Base-by-base conservation (phyloP, 495 filamentous ascomycete genomes). In the Hypoxylon lenormandii region DNA sequence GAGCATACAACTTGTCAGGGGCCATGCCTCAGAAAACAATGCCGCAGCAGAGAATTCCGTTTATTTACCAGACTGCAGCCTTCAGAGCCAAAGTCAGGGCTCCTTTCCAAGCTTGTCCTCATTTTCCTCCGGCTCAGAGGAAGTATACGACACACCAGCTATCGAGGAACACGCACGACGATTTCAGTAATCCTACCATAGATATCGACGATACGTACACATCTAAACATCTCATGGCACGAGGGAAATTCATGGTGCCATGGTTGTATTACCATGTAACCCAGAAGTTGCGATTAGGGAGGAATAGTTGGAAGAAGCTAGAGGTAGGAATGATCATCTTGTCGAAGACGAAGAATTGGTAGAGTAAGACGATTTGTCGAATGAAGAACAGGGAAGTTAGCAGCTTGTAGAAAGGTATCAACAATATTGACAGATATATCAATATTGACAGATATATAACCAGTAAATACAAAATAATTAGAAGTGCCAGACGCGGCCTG, bases 401-500 rank as follows among this genome's bases (percentile, higher is more conserved):
- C 42, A 49, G 51, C 30, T 33, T 30, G 12, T 61, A 57, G 43
- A 65, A 47, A 63, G 56, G 60, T 65, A 70, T 70, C 30, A 63
- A 21, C 53, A 61, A 60, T 70, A 63, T 65, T 59, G 65, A 55
- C 43, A 69, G 16, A 57, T 47, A 54, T 64, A 51, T 54, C 2
- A 5, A 5, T n/a, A n/a, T n/a, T n/a, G n/a, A n/a, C n/a, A n/a
- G n/a, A 56, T 47, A 54, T 64, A 46, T 54, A 70, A 56, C 60
- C 38, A 42, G 60, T 63, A 72, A 61, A 52, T 69, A 63, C 52
- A 56, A 26, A 66, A 59, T 63, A 53, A 70, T 70, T 65, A 73
- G 55, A 58, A 48, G 63, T 71, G 71, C 67, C 52, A 56, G 71
- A 73, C 57, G 63, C 63, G 68, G 66, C 71, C 71, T 59, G 71